Percentiles rank a stretch among this genome's conserved stretches.
phyloP scores from a whole-genome alignment of 352 stramenopile species.

The Phytophthora citricola region DNA sequence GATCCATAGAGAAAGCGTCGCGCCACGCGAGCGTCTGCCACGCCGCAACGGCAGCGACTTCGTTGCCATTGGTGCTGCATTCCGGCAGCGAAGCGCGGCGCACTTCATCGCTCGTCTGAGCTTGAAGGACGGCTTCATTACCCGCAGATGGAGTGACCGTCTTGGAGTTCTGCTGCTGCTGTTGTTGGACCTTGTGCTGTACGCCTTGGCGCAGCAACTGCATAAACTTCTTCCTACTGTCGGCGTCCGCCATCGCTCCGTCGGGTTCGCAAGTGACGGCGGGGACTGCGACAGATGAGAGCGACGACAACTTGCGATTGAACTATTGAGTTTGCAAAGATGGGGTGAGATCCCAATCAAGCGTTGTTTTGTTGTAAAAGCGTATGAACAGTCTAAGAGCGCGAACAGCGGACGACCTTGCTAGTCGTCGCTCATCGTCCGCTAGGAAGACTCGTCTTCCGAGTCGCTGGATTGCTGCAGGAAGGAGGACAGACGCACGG shows the following conservation, averaged over 20 bases:
- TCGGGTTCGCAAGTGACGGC: constrained; percentile 16
- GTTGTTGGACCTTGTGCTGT: constrained; percentile 51
- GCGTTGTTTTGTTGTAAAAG: constrained; percentile 20
- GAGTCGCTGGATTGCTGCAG: constrained; percentile 69
- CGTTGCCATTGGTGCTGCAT: neutral
- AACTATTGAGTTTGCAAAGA: constrained; percentile 29
- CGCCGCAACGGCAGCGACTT: constrained; percentile 19
- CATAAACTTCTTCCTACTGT: constrained; percentile 52
- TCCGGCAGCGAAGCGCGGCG: constrained; percentile 23
- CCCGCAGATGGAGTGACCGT: neutral
- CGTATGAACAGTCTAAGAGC: constrained; percentile 32
- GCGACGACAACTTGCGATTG: constrained; percentile 25
- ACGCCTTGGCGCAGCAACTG: constrained; percentile 70
- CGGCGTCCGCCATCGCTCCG: constrained; percentile 28
- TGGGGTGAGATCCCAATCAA: constrained; percentile 18
- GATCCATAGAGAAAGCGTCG: constrained; percentile 70
- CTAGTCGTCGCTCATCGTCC: constrained; percentile 8
- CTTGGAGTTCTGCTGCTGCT: constrained; percentile 28
- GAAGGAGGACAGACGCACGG: constrained; percentile 92
- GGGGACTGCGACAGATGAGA: constrained; percentile 9
- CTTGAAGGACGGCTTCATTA: constrained; percentile 19
- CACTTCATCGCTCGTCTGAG: constrained; percentile 27
- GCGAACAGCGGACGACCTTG: neutral
- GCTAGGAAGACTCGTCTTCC: constrained; percentile 31
- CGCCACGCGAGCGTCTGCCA: constrained; percentile 85